Conservation (phyloP, 169 alveolate species). For the Plasmodium chabaudi region DNA sequence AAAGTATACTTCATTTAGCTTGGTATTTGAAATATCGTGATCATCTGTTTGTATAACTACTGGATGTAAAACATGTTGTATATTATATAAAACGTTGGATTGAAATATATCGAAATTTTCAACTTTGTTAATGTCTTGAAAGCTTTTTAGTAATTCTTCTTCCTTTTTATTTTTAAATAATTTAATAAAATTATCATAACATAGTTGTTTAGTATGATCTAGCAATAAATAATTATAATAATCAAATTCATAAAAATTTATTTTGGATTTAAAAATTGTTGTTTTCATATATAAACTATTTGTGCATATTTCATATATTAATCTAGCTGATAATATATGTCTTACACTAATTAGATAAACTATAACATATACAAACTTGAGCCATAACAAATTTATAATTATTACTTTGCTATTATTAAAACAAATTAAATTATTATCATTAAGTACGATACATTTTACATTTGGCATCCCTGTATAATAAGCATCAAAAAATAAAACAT, state of each 20-base stretch:
- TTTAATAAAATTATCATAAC: constrained; percentile 6
- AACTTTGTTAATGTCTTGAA: not conserved
- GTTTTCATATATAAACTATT: constrained; percentile 48
- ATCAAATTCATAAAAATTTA: constrained; percentile 47
- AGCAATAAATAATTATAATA: constrained; percentile 37
- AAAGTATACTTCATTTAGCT: constrained; percentile 14
- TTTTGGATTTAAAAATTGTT: constrained; percentile 36
- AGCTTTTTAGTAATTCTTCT: not conserved
- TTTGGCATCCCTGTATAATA: constrained; percentile 65
- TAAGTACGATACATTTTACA: constrained; percentile 15
- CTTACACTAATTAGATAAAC: constrained; percentile 30
- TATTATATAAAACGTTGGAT: constrained; percentile 30
- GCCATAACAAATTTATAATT: constrained; percentile 49
- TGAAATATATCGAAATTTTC: constrained; percentile 27
- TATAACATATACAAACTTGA: constrained; percentile 30
- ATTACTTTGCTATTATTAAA: constrained; percentile 30
- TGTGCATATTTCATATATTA: constrained; percentile 36
- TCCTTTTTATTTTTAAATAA: constrained; percentile 21
- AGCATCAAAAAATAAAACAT: constrained; percentile 19
- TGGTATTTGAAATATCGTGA: not conserved
- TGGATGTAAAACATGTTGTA: constrained; percentile 42
- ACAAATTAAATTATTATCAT: constrained; percentile 22
- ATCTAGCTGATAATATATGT: constrained; percentile 26
- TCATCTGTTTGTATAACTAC: constrained; percentile 20
- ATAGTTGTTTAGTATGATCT: constrained; percentile 29